Conservation (phyloP, 306 rosid species). For the Vigna angularis region DNA sequence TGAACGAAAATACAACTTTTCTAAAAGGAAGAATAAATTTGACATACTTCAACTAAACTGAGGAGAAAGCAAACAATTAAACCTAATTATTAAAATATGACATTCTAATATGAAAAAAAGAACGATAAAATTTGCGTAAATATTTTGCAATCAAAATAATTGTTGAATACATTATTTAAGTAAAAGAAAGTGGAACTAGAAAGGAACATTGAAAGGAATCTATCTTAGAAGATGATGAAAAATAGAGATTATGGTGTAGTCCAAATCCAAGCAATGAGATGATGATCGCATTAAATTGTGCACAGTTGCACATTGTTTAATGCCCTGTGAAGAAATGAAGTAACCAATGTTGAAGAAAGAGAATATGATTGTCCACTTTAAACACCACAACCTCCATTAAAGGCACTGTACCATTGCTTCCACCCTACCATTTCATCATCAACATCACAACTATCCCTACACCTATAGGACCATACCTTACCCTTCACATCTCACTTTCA, state of each 20-base stretch:
- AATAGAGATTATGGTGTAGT: neutral
- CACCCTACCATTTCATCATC: slow-evolving; percentile 15
- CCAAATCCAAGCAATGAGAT: neutral
- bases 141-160: too few relatives aligned
- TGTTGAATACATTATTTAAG: too few relatives aligned
- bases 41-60: too few relatives aligned
- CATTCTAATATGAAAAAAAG: too few relatives aligned
- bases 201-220: too few relatives aligned
- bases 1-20: too few relatives aligned
- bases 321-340: slow-evolving; percentile 7
- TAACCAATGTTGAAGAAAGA: slow-evolving; percentile 5
- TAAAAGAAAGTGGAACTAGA: too few relatives aligned
- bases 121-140: too few relatives aligned
- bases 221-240: too few relatives aligned
- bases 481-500: slow-evolving; percentile 32
- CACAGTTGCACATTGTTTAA: neutral
- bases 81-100: too few relatives aligned
- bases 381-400: slow-evolving; percentile 11
- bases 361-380: slow-evolving; percentile 6
- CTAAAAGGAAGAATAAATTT: too few relatives aligned
- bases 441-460: slow-evolving; percentile 1
- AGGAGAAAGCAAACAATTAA: rapidly evolving
- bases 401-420: slow-evolving; percentile 29
- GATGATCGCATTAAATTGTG: neutral
- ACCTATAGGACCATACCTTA: neutral